Percentiles rank a stretch among this genome's conserved stretches.
Evolutionary conservation across 2,329 filamentous ascomycete species (phyloP).

Genomic region (Seiridium cupressi): DNA sequence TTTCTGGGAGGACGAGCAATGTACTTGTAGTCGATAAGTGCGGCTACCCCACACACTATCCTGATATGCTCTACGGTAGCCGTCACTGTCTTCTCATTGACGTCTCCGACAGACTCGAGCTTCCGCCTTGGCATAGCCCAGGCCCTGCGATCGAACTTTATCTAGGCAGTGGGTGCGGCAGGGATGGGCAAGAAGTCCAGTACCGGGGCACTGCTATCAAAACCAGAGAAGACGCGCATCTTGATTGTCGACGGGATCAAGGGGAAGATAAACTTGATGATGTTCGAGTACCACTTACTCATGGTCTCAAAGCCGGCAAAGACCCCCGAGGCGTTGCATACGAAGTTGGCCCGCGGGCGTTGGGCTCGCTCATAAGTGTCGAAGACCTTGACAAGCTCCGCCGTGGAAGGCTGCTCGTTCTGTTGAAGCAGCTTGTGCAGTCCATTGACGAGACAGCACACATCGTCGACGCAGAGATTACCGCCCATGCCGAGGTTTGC

Average conservation of each 20-base stretch:
- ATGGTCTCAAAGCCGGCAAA: constrained; percentile 4
- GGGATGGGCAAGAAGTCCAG: neutral
- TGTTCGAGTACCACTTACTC: constrained; percentile 2
- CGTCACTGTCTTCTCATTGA: too few relatives aligned
- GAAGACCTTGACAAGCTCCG: neutral
- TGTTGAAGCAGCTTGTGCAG: neutral
- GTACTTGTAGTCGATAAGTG: too few relatives aligned
- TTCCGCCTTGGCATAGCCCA: too few relatives aligned
- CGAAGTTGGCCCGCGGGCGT: neutral
- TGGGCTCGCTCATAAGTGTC: neutral
- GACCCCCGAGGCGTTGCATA: neutral
- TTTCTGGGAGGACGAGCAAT: too few relatives aligned
- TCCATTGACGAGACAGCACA: neutral
- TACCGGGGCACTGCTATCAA: neutral
- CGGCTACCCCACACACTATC: too few relatives aligned
- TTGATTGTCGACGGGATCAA: neutral
- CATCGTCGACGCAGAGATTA: constrained; percentile 4
- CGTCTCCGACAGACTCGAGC: too few relatives aligned
- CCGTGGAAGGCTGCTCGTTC: neutral
- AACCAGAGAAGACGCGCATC: constrained; percentile 3
- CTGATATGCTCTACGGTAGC: too few relatives aligned
- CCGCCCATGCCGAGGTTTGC: constrained; percentile 4
- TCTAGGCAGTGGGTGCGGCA: neutral
- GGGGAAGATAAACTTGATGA: constrained; percentile 1
- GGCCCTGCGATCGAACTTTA: too few relatives aligned